Percentiles rank a stretch among this genome's conserved stretches.
These are phyloP conservation scores for Nannochloris sp. DNA, from an alignment of 139 green algal genomes.

Conservation along the genomic window DNA sequence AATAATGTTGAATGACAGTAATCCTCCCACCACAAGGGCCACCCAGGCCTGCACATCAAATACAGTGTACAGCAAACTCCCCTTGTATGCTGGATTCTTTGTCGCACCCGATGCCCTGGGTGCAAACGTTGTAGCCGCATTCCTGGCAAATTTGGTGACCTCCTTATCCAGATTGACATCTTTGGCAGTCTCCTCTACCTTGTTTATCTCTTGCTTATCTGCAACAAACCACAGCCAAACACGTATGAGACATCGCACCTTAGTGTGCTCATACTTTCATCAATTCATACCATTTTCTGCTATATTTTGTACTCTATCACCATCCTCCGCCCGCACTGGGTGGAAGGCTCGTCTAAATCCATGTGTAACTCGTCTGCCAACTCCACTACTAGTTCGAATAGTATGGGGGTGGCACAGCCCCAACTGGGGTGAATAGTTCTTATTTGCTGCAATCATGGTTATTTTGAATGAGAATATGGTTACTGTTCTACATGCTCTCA, in stretches of 20 bases:
- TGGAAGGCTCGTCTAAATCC: too few species aligned
- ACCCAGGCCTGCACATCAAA: conserved; percentile 82
- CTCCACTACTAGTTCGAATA: too few species aligned
- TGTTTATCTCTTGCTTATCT: neutral
- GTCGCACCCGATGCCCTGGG: conserved; percentile 57
- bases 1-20: conserved; percentile 93
- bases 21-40: conserved; percentile 57
- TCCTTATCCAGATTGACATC: conserved; percentile 24
- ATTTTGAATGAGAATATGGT: too few species aligned
- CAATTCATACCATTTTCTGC: too few species aligned
- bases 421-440: too few species aligned
- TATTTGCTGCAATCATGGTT: too few species aligned
- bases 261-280: too few species aligned
- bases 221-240: neutral
- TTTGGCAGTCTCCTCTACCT: neutral
- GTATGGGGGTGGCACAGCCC: too few species aligned
- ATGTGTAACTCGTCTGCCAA: too few species aligned
- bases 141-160: conserved; percentile 47
- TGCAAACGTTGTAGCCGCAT: conserved; percentile 77
- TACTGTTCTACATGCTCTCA: too few species aligned
- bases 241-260: neutral
- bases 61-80: conserved; percentile 49
- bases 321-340: too few species aligned
- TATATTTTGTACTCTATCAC: too few species aligned
- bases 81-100: conserved; percentile 82